These are phyloP conservation scores for Heritiera littoralis DNA, from an alignment of 345 rosid species.

Conservation along the genomic window DNA sequence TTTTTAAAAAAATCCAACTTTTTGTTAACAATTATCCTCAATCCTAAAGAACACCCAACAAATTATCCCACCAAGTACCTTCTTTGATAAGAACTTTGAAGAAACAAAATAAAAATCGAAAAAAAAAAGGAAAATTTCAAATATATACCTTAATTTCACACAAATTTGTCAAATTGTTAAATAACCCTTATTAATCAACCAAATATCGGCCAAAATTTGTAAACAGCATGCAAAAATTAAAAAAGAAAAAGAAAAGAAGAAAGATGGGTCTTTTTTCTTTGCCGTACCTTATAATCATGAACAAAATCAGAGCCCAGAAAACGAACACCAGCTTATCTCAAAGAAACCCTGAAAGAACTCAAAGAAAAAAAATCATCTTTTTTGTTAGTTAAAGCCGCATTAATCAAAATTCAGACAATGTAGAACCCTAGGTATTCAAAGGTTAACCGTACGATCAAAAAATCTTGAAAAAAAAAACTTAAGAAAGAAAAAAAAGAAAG, in stretches of 20 bases:
- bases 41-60: neutral
- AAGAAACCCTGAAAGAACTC: constrained; percentile 25
- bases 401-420: constrained; percentile 1
- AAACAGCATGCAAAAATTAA: neutral
- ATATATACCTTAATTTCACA: neutral
- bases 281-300: constrained; percentile 34
- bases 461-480: neutral
- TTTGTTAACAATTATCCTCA: neutral
- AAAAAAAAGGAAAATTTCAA: neutral
- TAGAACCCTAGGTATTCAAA: constrained; percentile 14
- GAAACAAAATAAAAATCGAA: neutral
- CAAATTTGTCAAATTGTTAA: neutral
- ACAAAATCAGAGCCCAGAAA: constrained; percentile 31
- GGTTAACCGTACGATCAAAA: constrained; percentile 13
- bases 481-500: neutral
- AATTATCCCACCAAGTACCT: neutral
- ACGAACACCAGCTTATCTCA: constrained; percentile 5
- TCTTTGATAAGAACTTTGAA: neutral
- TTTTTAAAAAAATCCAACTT: neutral
- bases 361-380: neutral
- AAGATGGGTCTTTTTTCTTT: neutral
- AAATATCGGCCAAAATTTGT: neutral
- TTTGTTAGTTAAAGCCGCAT: neutral
- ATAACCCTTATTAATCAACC: neutral
- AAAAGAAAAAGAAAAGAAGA: neutral